Evolutionary conservation across 495 filamentous ascomycete genomes (phyloP), one percentile per base, ranked within the genome.

Genomic region (Hyphodiscus hymeniophilus): DNA sequence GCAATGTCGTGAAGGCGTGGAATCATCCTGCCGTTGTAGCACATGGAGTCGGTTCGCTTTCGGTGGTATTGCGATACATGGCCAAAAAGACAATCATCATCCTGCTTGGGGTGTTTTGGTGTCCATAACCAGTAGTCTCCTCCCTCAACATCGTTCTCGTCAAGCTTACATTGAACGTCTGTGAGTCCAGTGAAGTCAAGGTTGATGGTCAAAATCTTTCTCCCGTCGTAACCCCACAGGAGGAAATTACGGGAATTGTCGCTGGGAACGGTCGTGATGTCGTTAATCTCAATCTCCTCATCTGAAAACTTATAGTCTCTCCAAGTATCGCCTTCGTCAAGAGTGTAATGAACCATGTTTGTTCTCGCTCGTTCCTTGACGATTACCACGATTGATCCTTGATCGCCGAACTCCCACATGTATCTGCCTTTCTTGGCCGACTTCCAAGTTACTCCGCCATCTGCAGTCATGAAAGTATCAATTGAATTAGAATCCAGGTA

Each of bases 361-460:
- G 88, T 89, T 38, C 81, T 70, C 41, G 66, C 65, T 7, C 61
- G 63, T 36, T 76, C 64, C 52, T 71, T 66, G 22, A 89, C 87
- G 44, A 99, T 81, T 23, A 94, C 88, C 46, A 97, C 75, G 54
- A 97, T 78, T 1, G 86, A 89, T 15, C 94, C 94, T 60, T 94
- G 86, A 53, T 97, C 94, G 45, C 92, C 92, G 56, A 82, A 94
- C 55, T 94, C 88, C 86, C 88, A 99, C 66, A 83, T 81, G 66
- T 88, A 94, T 30, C 67, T 74, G 7, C 92, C 94, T 60, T 91
- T 87, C 68, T 80, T 90, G 45, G 85, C 82, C 30, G 80, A 72
- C 35, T 73, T 83, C 94, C 94, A 99, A 23, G 68, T 81, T 47
- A 95, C 67, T n/a, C 94, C 94, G 30, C 82, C 92, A 62, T 99